phyloP scores from a whole-genome alignment of 805 yeast species.

The Wickerhamomyces silvicola region DNA sequence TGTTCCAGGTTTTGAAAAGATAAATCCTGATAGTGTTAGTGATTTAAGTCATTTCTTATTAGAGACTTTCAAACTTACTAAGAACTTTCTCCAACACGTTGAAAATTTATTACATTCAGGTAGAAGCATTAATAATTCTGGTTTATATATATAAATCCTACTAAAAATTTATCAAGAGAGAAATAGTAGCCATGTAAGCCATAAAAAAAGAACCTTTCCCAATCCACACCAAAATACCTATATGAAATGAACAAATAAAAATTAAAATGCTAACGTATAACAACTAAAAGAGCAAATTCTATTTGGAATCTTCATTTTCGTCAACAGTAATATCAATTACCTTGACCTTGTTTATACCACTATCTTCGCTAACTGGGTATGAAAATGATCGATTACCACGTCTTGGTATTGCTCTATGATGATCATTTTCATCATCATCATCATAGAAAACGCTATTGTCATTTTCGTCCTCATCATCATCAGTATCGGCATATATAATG shows the following conservation, averaged over 20 bases:
- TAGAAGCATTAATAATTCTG: slow-evolving; percentile 19
- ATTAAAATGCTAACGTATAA: too few species aligned
- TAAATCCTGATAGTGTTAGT: slow-evolving; percentile 31
- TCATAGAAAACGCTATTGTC: slow-evolving; percentile 2
- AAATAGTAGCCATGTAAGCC: too few species aligned
- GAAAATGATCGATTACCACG: slow-evolving; percentile 13
- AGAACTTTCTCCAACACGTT: slow-evolving; percentile 6
- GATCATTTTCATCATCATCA: slow-evolving; percentile 1
- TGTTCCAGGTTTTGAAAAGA: slow-evolving; percentile 51
- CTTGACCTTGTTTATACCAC: slow-evolving; percentile 13
- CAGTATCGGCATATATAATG: slow-evolving; percentile 28
- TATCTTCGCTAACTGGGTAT: slow-evolving; percentile 13
- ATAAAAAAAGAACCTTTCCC: too few species aligned
- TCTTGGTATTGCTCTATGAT: slow-evolving; percentile 3
- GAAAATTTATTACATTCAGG: slow-evolving; percentile 8
- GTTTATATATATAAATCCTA: slow-evolving; percentile 17
- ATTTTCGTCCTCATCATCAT: slow-evolving; percentile 11
- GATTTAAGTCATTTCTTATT: slow-evolving; percentile 8
- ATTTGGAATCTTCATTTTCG: slow-evolving; percentile 13
- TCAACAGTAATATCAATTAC: slow-evolving; percentile 17
- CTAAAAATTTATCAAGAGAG: too few species aligned
- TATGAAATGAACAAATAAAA: too few species aligned
- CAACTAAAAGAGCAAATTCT: too few species aligned
- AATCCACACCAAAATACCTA: too few species aligned
- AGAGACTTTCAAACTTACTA: slow-evolving; percentile 3